phyloP scores from a whole-genome alignment of 163 green algal genomes.

The Scenedesmus sp. region DNA sequence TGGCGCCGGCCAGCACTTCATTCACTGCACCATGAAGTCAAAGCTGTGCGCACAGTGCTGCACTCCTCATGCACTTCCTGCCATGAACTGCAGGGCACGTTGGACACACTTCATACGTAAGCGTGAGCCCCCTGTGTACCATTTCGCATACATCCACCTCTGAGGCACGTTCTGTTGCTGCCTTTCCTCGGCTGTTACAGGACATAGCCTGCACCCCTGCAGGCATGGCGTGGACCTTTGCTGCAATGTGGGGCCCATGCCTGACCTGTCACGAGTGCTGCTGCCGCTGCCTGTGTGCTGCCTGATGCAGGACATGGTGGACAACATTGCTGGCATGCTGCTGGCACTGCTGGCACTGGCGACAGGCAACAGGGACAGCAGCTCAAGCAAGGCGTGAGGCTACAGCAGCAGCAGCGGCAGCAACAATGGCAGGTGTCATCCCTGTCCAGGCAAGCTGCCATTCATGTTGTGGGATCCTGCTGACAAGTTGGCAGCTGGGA shows the following conservation, averaged over 20 bases:
- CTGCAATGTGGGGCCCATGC: background rate
- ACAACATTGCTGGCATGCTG: conserved; percentile 36
- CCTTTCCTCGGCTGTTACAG: no score
- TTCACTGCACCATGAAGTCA: no score
- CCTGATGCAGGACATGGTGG: conserved; percentile 33
- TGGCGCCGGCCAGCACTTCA: no score
- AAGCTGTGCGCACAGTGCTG: no score
- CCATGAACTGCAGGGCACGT: no score
- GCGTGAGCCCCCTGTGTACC: no score
- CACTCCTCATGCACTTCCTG: no score
- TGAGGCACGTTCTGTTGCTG: no score
- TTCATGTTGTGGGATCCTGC: background rate
- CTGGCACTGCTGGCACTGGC: conserved; percentile 33
- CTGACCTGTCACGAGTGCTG: background rate
- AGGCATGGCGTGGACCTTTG: no score
- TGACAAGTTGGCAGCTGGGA: background rate
- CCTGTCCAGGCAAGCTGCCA: background rate
- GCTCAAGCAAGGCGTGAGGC: background rate
- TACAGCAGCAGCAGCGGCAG: background rate
- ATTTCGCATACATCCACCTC: no score
- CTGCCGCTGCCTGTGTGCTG: background rate
- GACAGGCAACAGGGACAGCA: background rate
- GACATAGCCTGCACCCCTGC: no score
- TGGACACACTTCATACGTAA: no score
- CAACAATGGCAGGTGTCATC: background rate